These are phyloP conservation scores for Cenchrus americanus DNA, from an alignment of 176 grass and related monocot species.

Conservation along the genomic window DNA sequence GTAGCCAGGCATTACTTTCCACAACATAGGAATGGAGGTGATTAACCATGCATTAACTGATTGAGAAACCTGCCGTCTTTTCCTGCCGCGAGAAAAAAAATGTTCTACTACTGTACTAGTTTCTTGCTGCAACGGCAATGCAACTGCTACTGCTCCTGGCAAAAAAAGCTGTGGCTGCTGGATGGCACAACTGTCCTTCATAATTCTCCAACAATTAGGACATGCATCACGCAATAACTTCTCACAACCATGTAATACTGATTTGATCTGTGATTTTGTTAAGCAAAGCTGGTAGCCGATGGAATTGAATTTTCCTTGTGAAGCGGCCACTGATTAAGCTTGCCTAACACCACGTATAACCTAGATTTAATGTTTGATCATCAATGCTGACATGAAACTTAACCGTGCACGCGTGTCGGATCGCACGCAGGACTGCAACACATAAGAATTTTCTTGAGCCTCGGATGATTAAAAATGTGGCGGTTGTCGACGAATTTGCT, in stretches of 20 bases:
- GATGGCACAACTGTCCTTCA: constrained; percentile 27
- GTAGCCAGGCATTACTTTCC: not conserved
- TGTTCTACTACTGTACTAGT: constrained; percentile 1
- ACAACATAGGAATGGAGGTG: not conserved
- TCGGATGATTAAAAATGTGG: not conserved
- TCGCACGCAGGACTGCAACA: no score
- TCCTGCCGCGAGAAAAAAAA: not conserved
- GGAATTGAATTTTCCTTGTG: not conserved
- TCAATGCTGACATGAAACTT: not conserved
- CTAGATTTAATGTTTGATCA: not conserved
- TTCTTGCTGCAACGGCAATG: constrained; percentile 28
- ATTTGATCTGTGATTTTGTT: not conserved
- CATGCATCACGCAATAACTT: not conserved
- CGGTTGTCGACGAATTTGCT: constrained; percentile 2
- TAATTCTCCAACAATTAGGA: constrained; percentile 8
- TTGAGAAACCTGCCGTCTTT: not conserved
- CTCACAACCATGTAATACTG: not conserved
- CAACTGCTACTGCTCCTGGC: not conserved
- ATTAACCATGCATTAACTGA: constrained; percentile 29
- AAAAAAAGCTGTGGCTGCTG: constrained; percentile 29
- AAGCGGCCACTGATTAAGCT: not conserved
- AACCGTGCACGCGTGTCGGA: not conserved
- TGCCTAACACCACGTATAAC: constrained; percentile 1
- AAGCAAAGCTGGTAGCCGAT: constrained; percentile 16
- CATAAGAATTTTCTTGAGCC: not conserved